A percentile compares a stretch with the other conserved stretches of the same genome.
Conservation (phyloP, 768 basidiomycete genomes). For the Pleurotus citrinopileatus region DNA sequence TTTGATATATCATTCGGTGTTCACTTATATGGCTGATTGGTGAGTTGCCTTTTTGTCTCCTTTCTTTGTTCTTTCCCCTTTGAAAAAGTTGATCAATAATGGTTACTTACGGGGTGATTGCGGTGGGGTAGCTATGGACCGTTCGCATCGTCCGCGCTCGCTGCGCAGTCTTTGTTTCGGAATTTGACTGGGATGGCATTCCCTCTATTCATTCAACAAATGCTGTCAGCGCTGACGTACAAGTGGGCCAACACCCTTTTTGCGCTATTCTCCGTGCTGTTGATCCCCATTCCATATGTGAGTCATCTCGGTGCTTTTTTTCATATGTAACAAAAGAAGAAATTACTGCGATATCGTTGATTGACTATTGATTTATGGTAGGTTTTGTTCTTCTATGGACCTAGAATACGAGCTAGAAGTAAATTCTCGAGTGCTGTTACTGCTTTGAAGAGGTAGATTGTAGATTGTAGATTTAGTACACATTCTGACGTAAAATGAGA, state of each 20-base stretch:
- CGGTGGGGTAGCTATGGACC: slow-evolving; percentile 36
- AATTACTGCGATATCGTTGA: too few species aligned
- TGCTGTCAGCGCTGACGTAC: slow-evolving; percentile 55
- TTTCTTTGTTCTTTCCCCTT: not conserved
- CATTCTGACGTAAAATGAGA: too few species aligned
- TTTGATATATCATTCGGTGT: slow-evolving; percentile 53
- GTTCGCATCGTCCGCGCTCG: slow-evolving; percentile 62
- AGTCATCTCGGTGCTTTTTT: slow-evolving; percentile 16
- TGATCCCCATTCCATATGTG: slow-evolving; percentile 64
- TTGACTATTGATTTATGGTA: slow-evolving; percentile 15
- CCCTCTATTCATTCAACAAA: slow-evolving; percentile 59
- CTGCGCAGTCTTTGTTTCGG: slow-evolving; percentile 57
- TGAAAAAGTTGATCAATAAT: not conserved
- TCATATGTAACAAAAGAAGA: not conserved
- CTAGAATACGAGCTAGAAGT: slow-evolving; percentile 35
- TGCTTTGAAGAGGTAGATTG: not conserved
- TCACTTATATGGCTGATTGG: slow-evolving; percentile 59
- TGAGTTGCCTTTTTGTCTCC: slow-evolving; percentile 21
- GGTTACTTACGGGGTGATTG: too few species aligned
- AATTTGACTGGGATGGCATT: slow-evolving; percentile 51
- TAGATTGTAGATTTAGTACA: not conserved
- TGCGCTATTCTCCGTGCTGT: slow-evolving; percentile 44
- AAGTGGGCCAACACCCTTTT: slow-evolving; percentile 62
- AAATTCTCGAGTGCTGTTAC: slow-evolving; percentile 36
- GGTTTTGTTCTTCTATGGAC: slow-evolving; percentile 42